These are phyloP conservation scores for Talaromyces sp. DNA, from an alignment of 2,329 filamentous ascomycete species.

Conservation along the genomic window DNA sequence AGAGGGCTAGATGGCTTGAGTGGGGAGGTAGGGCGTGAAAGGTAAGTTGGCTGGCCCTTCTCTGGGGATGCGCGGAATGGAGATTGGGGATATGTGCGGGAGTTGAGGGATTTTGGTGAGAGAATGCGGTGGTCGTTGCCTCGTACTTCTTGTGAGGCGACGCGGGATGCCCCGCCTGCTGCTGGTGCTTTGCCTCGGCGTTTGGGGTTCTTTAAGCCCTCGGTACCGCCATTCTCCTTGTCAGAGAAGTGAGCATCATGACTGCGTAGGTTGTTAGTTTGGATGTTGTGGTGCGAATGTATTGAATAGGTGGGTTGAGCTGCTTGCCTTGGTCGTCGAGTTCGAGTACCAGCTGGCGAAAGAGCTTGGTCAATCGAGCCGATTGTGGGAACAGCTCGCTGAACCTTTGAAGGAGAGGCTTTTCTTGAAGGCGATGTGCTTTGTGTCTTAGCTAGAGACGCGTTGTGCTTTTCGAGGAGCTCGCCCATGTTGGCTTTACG, in stretches of 20 bases:
- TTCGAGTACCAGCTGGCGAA: conserved; percentile 32
- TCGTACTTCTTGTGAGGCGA: conserved; percentile 46
- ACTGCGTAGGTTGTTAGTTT: conserved; percentile 46
- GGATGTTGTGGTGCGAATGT: not conserved
- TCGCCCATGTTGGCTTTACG: conserved; percentile 83
- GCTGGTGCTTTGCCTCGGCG: conserved; percentile 58
- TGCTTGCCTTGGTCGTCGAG: conserved; percentile 36
- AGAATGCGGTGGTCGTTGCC: conserved; percentile 64
- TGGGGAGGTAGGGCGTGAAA: conserved; percentile 64
- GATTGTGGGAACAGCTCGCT: conserved; percentile 32
- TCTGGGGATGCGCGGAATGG: conserved; percentile 51
- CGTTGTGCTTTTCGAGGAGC: conserved; percentile 61
- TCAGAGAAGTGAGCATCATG: conserved; percentile 66
- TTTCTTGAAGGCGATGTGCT: conserved; percentile 35
- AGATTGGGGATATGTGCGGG: conserved; percentile 65
- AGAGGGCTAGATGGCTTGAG: conserved; percentile 56
- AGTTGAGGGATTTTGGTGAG: conserved; percentile 82
- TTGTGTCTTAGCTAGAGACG: conserved; percentile 29
- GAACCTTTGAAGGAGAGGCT: conserved; percentile 32
- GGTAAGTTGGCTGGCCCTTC: conserved; percentile 53
- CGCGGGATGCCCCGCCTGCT: conserved; percentile 42
- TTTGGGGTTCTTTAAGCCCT: conserved; percentile 68
- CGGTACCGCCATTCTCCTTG: conserved; percentile 68
- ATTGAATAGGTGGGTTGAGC: conserved; percentile 12
- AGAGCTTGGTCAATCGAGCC: conserved; percentile 33